Conservation (phyloP, 202 grass and related monocot species). For the Dendrocalamus latiflorus region DNA sequence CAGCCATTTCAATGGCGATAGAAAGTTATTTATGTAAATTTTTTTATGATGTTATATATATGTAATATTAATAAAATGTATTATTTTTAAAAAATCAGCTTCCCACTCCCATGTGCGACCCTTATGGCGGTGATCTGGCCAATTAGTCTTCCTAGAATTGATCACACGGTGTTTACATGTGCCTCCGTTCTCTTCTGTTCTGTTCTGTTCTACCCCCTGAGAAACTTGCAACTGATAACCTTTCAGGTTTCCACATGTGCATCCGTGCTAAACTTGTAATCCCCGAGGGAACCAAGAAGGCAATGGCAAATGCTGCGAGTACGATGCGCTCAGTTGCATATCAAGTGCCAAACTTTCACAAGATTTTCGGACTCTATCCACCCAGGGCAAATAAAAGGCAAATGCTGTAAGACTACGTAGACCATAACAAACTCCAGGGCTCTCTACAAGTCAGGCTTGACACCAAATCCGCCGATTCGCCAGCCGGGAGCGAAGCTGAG, state of each 20-base stretch:
- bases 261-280: no score
- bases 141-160: not conserved
- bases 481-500: no score
- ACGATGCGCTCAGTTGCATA: not conserved
- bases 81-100: no score
- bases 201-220: not conserved
- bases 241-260: not conserved
- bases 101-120: constrained; percentile 30
- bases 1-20: no score
- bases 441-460: not conserved
- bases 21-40: no score
- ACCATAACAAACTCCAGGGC: not conserved
- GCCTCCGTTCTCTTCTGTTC: not conserved
- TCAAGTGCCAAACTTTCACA: not conserved
- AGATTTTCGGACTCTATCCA: not conserved
- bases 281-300: not conserved
- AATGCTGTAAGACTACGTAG: no score
- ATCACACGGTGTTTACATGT: constrained; percentile 21
- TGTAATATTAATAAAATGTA: no score
- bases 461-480: not conserved
- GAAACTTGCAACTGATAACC: not conserved
- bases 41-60: no score
- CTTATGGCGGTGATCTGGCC: constrained; percentile 30
- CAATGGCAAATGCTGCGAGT: not conserved
- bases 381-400: no score